Percentiles rank a stretch among this genome's conserved stretches.
Evolutionary conservation across 2,329 filamentous ascomycete species (phyloP).

Genomic region (Chaetomium sp.): DNA sequence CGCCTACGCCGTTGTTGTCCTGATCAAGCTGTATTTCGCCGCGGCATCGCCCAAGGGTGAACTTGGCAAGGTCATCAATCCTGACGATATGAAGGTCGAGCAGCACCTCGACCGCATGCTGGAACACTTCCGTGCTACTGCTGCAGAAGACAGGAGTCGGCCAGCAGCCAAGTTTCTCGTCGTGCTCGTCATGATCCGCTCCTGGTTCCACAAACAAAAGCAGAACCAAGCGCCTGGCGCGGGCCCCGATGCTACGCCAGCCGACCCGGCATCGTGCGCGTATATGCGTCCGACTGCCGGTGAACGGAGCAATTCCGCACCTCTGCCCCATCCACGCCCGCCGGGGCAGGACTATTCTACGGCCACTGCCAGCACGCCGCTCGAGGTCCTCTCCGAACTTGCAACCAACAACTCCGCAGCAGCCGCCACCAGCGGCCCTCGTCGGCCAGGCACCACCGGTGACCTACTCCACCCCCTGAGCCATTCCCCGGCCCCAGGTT

Average conservation of each 20-base stretch:
- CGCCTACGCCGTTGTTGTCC: constrained; percentile 62
- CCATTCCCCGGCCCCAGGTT: background rate
- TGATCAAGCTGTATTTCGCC: constrained; percentile 69
- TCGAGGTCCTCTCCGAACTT: constrained; percentile 52
- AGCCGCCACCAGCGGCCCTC: background rate
- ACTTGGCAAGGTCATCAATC: constrained; percentile 63
- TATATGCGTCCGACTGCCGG: constrained; percentile 11
- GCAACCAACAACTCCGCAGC: constrained; percentile 37
- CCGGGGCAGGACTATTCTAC: constrained; percentile 26
- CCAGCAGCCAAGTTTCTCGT: constrained; percentile 65
- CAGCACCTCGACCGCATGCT: constrained; percentile 65
- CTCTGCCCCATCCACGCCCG: constrained; percentile 13
- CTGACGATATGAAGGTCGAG: constrained; percentile 58
- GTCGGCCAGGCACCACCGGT: background rate
- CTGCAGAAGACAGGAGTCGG: constrained; percentile 56
- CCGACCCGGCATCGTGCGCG: constrained; percentile 1
- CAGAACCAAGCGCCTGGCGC: constrained; percentile 20
- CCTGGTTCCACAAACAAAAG: constrained; percentile 57
- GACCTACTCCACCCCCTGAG: background rate
- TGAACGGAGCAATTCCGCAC: constrained; percentile 20
- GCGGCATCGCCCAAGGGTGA: constrained; percentile 57
- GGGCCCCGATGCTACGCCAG: background rate
- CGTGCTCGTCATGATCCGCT: constrained; percentile 62
- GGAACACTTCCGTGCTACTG: constrained; percentile 58
- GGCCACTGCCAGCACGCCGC: constrained; percentile 42